Evolutionary conservation across 192 early-diverging fungal genomes (phyloP).

Genomic region (Backusella tarrabulga): DNA sequence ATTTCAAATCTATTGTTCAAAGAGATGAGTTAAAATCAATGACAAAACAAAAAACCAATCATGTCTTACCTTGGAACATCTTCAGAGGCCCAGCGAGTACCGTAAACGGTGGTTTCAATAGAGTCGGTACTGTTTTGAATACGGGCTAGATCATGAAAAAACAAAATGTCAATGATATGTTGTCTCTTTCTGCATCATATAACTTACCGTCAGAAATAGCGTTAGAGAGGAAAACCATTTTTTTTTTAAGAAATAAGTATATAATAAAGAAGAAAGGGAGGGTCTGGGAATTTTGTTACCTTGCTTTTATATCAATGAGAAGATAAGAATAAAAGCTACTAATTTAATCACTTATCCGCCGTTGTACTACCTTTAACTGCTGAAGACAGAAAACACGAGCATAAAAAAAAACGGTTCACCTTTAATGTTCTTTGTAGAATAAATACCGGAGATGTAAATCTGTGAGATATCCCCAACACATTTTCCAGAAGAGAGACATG

Average conservation of each 20-base stretch:
- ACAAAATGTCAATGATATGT: not conserved
- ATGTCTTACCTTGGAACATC: constrained; percentile 22
- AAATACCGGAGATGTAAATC: not conserved
- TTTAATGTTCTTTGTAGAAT: not conserved
- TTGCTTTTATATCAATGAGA: not conserved
- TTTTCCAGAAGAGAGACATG: no score
- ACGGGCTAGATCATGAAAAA: not conserved
- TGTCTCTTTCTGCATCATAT: not conserved
- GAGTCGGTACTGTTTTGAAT: not conserved
- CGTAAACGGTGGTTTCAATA: constrained; percentile 19
- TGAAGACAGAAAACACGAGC: not conserved
- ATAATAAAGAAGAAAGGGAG: not conserved
- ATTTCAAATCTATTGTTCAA: constrained; percentile 15
- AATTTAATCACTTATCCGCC: not conserved
- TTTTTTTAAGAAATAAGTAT: not conserved
- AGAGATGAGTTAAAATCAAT: not conserved
- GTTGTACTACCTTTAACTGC: not conserved
- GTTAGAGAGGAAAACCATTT: constrained; percentile 15
- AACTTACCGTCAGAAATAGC: constrained; percentile 13
- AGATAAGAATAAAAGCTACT: not conserved
- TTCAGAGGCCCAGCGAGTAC: constrained; percentile 26
- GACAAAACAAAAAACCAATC: not conserved
- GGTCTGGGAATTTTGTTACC: not conserved
- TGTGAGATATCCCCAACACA: not conserved
- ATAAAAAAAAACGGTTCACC: not conserved